These are phyloP conservation scores for Phyllosticta ampelicida DNA, from an alignment of 2,329 filamentous ascomycete genomes.

Conservation along the genomic window DNA sequence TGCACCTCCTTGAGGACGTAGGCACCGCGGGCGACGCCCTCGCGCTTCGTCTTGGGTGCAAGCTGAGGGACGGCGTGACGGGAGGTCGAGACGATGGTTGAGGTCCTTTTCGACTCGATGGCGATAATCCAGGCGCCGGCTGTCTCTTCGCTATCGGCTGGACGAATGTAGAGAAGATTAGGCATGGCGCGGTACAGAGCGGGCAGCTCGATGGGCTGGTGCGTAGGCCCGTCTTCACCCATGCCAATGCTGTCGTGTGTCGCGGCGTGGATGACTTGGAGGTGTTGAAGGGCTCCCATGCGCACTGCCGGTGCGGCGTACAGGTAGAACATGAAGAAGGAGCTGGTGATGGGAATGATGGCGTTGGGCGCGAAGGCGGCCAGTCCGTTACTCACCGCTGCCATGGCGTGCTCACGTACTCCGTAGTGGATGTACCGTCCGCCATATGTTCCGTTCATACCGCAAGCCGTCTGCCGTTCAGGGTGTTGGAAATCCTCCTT, in stretches of 20 bases:
- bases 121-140: conserved; percentile 45
- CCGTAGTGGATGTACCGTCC: conserved; percentile 41
- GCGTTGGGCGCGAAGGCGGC: conserved; percentile 56
- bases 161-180: conserved; percentile 50
- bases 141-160: conserved; percentile 48
- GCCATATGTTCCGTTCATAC: conserved; percentile 44
- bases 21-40: conserved; percentile 34
- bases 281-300: conserved; percentile 81
- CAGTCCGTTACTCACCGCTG: conserved; percentile 41
- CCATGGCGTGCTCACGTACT: conserved; percentile 29
- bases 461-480: conserved; percentile 28
- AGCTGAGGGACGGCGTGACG: conserved; percentile 34
- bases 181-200: conserved; percentile 64
- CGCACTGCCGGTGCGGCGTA: conserved; percentile 94
- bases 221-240: conserved; percentile 95
- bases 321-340: conserved; percentile 98
- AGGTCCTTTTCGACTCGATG: conserved; percentile 31
- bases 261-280: conserved; percentile 88
- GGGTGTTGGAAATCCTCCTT: conserved; percentile 42
- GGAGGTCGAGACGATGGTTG: conserved; percentile 41
- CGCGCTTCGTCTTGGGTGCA: conserved; percentile 28
- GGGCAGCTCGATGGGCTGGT: conserved; percentile 97
- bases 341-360: conserved; percentile 85
- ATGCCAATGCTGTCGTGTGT: conserved; percentile 99
- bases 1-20: conserved; percentile 37